A percentile compares a stretch with the other conserved stretches of the same genome.
Evolutionary conservation across 306 rosid genomes (phyloP).

Genomic region (Lathyrus aphaca): DNA sequence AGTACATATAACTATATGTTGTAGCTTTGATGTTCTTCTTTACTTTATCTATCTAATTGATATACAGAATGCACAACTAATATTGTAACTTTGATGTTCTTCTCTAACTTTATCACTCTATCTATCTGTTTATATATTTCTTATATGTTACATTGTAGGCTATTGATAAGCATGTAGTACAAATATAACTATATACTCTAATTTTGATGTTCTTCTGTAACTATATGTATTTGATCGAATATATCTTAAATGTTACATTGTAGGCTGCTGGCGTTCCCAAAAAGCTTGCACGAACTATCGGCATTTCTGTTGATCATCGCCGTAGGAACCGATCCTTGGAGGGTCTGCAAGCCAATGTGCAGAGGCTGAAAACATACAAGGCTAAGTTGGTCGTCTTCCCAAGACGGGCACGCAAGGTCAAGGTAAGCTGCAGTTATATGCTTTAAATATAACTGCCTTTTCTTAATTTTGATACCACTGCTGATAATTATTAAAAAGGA

Average conservation of each 20-base stretch:
- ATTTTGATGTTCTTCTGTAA: not conserved
- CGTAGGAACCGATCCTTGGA: slow-evolving; percentile 64
- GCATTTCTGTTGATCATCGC: slow-evolving; percentile 75
- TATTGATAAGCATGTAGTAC: not conserved
- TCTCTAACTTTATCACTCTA: too few species aligned
- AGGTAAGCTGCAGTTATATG: slow-evolving; percentile 39
- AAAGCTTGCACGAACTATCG: slow-evolving; percentile 69
- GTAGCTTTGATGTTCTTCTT: too few species aligned
- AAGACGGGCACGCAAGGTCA: slow-evolving; percentile 64
- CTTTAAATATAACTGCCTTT: not conserved
- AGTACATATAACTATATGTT: too few species aligned
- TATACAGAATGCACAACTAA: too few species aligned
- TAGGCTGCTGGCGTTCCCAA: slow-evolving; percentile 78
- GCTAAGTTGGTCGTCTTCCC: slow-evolving; percentile 80
- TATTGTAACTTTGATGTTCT: too few species aligned
- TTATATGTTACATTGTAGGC: too few species aligned
- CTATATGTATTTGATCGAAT: not conserved
- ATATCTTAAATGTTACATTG: not conserved
- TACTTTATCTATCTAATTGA: too few species aligned
- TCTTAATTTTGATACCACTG: not conserved
- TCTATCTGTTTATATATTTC: too few species aligned
- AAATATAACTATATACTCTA: not conserved
- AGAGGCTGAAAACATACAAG: slow-evolving; percentile 74
- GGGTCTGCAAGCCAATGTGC: slow-evolving; percentile 61
- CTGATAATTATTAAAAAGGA: not conserved